Base-by-base conservation (phyloP, 208 protist species). In the Crithidia fasciculata region DNA sequence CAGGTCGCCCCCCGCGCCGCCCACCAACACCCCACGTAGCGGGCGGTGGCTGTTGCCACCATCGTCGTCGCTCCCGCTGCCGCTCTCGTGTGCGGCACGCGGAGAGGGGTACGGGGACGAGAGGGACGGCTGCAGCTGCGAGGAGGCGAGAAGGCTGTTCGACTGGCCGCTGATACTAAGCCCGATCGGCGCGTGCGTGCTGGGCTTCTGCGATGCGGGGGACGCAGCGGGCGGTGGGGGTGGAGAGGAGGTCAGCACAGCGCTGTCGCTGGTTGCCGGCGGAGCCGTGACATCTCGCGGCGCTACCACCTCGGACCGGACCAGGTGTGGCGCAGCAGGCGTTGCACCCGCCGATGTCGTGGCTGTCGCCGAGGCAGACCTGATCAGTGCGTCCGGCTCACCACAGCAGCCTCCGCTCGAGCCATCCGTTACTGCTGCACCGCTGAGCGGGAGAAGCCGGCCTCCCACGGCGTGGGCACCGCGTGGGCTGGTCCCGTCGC, bases 321-420 rank as follows among this genome's bases (percentile, higher is more conserved):
- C 2, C 45, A 59, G 10, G 16, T 13, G 2, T 2, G 28, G 39
- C 8, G 37, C 52, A 0, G 39, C 52, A n/a, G 64, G 64, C 16
- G 64, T 69, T 5, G 50, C 16, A 10, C 19, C 49, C 36, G 64
- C 9, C n/a, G 4, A n/a, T 8, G 50, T 59, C n/a, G 64, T 50
- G 49, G 0, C 56, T 18, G 47, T 37, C n/a, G 49, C 44, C 12
- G n/a, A 36, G 9, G 45, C 18, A 8, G 62, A 53, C 12, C 19
- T 39, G 19, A 16, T 36, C 64, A 69, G 52, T 52, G 59, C 49
- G 52, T 57, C 64, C 40, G 49, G 40, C 64, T 69, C 64, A 2
- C 4, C 64, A 7, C 57, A 4, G 10, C 3, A 1, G 16, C 43
- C 52, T 8, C 6, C 28, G 12, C 36, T 37, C 16, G 50, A 12